Base-by-base conservation (phyloP, 148 eudicot genomes). In the Fagopyrum homotropicum region DNA sequence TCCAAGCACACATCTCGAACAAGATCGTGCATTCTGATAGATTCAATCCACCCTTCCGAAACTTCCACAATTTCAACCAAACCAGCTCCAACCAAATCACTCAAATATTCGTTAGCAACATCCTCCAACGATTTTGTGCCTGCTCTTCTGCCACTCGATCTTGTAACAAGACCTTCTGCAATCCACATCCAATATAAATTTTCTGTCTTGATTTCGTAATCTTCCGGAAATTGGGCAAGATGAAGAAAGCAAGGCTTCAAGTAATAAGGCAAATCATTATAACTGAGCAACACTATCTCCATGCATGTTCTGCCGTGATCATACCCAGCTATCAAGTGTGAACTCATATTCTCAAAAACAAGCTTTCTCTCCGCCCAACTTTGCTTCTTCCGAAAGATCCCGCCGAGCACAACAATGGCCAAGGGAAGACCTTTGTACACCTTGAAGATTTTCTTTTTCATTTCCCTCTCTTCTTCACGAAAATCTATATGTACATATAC, bases 81-180 rank as follows among this genome's bases (percentile, higher is more conserved):
- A 14, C 72, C 49, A 59, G 82, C 78, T 16, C 9, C 2, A 16
- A 22, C 72, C 48, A 69, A 43, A 5, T 69, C 72, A 40, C 4
- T 45, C 48, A 69, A 16, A 47, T 69, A 69, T 0, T 40, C 47
- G 0, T 69, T 45, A 69, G 47, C 72, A 69, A 69, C 48, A 9
- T 43, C 48, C 47, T 69, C 47, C 47, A 43, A 7, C 3, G 48
- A 12, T 69, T 15, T 69, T 12, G 22, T 40, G 45, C 7, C 9
- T 10, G 5, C 3, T 30, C 6, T 2, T 44, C 71, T 11, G 3
- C 40, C 72, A 14, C 17, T 2, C 45, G 55, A 48, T 7, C 68
- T 54, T 3, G 73, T 70, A 70, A 70, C 52, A 47, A 70, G 49
- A 70, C 73, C 73, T 47, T 70, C 51, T 0, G 73, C 73, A 44